Evolutionary conservation across 345 rosid species (phyloP).

Genomic region (Cardiospermum halicacabum): DNA sequence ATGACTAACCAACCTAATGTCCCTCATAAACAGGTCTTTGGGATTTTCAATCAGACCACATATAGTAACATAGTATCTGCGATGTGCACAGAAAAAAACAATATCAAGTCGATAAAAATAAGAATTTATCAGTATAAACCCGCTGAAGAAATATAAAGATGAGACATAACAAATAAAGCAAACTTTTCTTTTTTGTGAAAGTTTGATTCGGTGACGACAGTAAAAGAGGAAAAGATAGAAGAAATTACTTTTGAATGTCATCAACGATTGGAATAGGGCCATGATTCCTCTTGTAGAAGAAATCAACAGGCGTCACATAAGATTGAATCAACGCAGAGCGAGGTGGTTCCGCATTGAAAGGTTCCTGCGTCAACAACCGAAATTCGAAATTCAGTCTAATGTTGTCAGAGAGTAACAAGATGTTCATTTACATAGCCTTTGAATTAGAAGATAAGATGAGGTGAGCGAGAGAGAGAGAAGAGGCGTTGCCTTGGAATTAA

Average conservation of each 20-base stretch:
- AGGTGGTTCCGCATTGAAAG: constrained; percentile 93
- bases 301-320: constrained; percentile 75
- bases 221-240: background rate
- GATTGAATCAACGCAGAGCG: constrained; percentile 65
- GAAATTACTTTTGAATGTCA: constrained; percentile 60
- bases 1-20: constrained; percentile 69
- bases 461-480: background rate
- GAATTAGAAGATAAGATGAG: background rate
- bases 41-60: constrained; percentile 51
- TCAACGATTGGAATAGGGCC: constrained; percentile 89
- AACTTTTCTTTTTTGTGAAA: no score
- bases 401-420: background rate
- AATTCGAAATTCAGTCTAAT: background rate
- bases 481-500: constrained; percentile 75
- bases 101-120: constrained; percentile 7
- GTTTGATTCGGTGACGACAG: no score
- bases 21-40: constrained; percentile 53
- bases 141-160: no score
- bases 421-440: background rate
- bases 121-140: no score
- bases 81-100: constrained; percentile 23
- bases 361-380: constrained; percentile 47
- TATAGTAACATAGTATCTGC: constrained; percentile 57
- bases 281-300: constrained; percentile 93
- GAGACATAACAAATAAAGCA: no score